Evolutionary conservation across 352 stramenopile species (phyloP).

Genomic region (Phytophthora sp.): DNA sequence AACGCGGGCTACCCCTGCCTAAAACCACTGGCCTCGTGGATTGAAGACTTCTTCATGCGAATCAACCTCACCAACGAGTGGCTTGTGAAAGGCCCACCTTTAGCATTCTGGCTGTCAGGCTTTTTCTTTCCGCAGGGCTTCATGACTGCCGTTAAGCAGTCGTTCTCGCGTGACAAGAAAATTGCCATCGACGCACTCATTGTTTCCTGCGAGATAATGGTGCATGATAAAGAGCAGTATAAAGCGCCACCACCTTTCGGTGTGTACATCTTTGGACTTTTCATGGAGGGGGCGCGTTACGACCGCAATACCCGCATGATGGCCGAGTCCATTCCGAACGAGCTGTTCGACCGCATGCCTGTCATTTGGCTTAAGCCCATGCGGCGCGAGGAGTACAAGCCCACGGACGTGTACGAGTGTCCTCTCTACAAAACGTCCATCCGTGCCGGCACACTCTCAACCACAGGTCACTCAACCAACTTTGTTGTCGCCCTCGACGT

Average conservation of each 20-base stretch:
- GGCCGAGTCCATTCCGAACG: constrained; percentile 89
- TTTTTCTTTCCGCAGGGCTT: constrained; percentile 97
- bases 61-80: constrained; percentile 87
- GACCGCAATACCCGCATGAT: constrained; percentile 78
- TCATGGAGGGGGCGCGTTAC: constrained; percentile 94
- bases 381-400: constrained; percentile 76
- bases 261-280: constrained; percentile 95
- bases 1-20: constrained; percentile 91
- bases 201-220: constrained; percentile 84
- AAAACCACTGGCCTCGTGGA: constrained; percentile 93
- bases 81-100: constrained; percentile 81
- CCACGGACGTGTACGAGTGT: constrained; percentile 86
- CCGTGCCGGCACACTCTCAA: constrained; percentile 90
- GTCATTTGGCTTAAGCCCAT: constrained; percentile 93
- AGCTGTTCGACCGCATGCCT: constrained; percentile 91
- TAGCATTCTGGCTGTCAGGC: constrained; percentile 91
- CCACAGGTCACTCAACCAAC: constrained; percentile 94
- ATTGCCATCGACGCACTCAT: constrained; percentile 93
- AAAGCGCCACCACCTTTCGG: constrained; percentile 69
- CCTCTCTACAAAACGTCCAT: constrained; percentile 95
- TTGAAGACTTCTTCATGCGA: constrained; percentile 92
- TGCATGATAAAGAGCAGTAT: constrained; percentile 77
- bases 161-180: constrained; percentile 88
- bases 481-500: constrained; percentile 92
- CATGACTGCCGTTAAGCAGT: constrained; percentile 95